phyloP scores from a whole-genome alignment of 1,284 basidiomycete species.

The Cutaneotrichosporon sp. region DNA sequence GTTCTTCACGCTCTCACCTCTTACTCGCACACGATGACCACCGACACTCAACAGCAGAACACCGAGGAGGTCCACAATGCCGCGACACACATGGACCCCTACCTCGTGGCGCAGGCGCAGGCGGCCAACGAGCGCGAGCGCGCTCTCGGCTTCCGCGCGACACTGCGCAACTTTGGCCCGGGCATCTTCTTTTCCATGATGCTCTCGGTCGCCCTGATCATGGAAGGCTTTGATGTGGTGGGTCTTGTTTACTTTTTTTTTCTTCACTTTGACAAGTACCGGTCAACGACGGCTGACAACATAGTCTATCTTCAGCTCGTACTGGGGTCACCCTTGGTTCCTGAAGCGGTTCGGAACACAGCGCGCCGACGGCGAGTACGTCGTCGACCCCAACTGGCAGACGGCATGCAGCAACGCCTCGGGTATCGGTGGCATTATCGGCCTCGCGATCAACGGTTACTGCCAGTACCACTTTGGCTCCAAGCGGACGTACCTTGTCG shows the following conservation, averaged over 20 bases:
- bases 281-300: too few species aligned
- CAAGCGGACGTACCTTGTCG: conserved; percentile 26
- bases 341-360: conserved; percentile 24
- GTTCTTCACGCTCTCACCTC: too few species aligned
- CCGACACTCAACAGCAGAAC: too few species aligned
- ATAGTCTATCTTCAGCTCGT: conserved; percentile 10
- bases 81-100: conserved; percentile 3
- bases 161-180: conserved; percentile 2
- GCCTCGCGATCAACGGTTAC: conserved; percentile 22
- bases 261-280: too few species aligned
- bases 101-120: conserved; percentile 4
- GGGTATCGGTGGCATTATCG: conserved; percentile 14
- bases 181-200: conserved; percentile 15
- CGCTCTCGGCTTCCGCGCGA: background rate
- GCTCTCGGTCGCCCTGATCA: conserved; percentile 9
- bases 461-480: conserved; percentile 23
- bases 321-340: conserved; percentile 47
- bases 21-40: too few species aligned
- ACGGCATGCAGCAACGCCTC: conserved; percentile 19
- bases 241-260: too few species aligned
- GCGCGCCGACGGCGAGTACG: conserved; percentile 8
- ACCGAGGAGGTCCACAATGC: background rate
- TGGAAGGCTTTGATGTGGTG: conserved; percentile 5
- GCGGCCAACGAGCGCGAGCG: conserved; percentile 2
- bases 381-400: conserved; percentile 22